Base-by-base conservation (phyloP, 2,329 filamentous ascomycete genomes). In the Dryadomyces quercus-mongolicae region DNA sequence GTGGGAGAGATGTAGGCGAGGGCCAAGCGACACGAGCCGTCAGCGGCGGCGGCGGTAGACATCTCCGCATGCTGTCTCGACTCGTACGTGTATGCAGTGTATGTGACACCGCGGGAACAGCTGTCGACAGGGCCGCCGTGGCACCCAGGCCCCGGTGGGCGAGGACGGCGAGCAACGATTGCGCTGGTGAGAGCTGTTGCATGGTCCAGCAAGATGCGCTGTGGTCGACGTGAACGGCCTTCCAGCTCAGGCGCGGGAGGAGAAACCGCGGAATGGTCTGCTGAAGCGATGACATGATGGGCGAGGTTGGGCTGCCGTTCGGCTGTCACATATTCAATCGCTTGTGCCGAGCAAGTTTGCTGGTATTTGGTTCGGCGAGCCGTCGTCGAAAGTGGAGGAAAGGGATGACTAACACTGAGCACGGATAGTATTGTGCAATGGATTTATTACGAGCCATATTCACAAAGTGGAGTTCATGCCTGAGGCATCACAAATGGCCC, bases 201-300 rank as follows among this genome's bases (percentile, higher is more conserved):
- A 43, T 6, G 16, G 21, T 31, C 25, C 25, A 25, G 18, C 49
- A 52, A 4, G 25, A 36, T 21, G 40, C 38, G 21, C 21, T 2
- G 49, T 13, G 40, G 42, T n/a, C n/a, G 13, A 31, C 25, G 7
- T n/a, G 42, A 2, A 68, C 63, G 22, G 64, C 65, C 49, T 62
- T 67, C 77, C 77, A 81, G 68, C 78, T 81, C 20, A 81, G 67
- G 21, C 73, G 71, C 3, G 78, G 78, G 16, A 80, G 73, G 13
- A 81, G 68, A 57, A 80, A 81, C 34, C 71, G 69, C 18, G 78
- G 77, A 10, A 80, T 62, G 38, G 20, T 12, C 8, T 21, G 49
- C 22, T 42, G 49, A 18, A 51, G 49, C 40, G 49, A 22, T 18
- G 38, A 34, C 49, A 51, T 51, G 38, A 12, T 44, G 3, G 20